Percentiles rank a stretch among this genome's conserved stretches.
Conservation (phyloP, 129 eudicot species). For the Chrysanthemum seticuspe region DNA sequence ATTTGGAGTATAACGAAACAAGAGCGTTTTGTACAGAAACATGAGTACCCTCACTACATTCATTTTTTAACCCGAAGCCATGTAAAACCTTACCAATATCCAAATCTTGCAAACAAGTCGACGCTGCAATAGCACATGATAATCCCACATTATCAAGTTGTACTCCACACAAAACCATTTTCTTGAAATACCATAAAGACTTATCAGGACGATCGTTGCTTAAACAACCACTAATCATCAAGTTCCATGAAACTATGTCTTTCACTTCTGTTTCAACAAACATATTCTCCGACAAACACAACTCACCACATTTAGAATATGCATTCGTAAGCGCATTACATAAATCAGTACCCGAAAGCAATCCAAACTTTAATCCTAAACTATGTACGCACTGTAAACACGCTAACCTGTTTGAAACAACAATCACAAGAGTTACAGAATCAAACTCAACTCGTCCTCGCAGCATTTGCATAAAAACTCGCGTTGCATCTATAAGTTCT, state of each 20-base stretch:
- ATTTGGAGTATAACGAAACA: slow-evolving; percentile 55
- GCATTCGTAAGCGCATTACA: slow-evolving; percentile 49
- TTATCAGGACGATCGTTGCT: slow-evolving; percentile 40
- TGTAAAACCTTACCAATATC: slow-evolving; percentile 42
- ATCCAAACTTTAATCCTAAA: slow-evolving; percentile 45
- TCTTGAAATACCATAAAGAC: slow-evolving; percentile 49
- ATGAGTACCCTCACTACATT: slow-evolving; percentile 30
- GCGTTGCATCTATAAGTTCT: slow-evolving; percentile 17
- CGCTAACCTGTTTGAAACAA: slow-evolving; percentile 32
- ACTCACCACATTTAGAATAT: slow-evolving; percentile 52
- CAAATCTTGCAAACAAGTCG: slow-evolving; percentile 41
- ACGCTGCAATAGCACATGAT: slow-evolving; percentile 61
- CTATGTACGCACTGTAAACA: slow-evolving; percentile 43
- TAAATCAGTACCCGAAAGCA: slow-evolving; percentile 37
- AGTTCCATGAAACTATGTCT: slow-evolving; percentile 60
- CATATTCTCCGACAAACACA: slow-evolving; percentile 45
- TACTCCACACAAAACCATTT: slow-evolving; percentile 38
- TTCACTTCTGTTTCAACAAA: slow-evolving; percentile 38
- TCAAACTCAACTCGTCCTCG: slow-evolving; percentile 47
- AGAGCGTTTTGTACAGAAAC: slow-evolving; percentile 60
- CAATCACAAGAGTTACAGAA: slow-evolving; percentile 52
- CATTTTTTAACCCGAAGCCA: slow-evolving; percentile 51
- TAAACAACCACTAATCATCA: slow-evolving; percentile 54
- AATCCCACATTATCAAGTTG: slow-evolving; percentile 49
- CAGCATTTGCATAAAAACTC: slow-evolving; percentile 45